Evolutionary conservation across 257 asterid genomes (phyloP).

Genomic region (Ilex asprella): DNA sequence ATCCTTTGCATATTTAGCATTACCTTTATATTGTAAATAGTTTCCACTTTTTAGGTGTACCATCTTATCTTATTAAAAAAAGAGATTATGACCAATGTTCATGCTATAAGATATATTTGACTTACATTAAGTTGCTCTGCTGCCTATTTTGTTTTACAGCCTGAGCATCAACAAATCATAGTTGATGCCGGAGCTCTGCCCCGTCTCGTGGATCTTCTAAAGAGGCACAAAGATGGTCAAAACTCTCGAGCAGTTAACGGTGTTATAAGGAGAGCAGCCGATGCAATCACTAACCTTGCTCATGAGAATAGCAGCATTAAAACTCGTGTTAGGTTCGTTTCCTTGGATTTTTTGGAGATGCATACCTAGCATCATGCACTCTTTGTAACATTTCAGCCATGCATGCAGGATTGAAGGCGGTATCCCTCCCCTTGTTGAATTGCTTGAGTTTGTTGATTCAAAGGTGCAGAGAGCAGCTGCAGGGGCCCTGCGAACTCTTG

Average conservation of each 20-base stretch:
- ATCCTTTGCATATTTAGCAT: no score
- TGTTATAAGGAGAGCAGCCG: constrained; percentile 89
- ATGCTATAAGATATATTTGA: no score
- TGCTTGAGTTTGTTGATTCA: constrained; percentile 83
- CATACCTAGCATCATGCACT: not conserved
- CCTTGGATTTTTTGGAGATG: constrained; percentile 8
- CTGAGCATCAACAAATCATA: constrained; percentile 96
- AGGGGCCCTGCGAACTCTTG: constrained; percentile 94
- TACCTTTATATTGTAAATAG: no score
- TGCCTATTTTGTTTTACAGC: constrained; percentile 39
- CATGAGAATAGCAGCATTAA: constrained; percentile 95
- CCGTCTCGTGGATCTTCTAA: constrained; percentile 77
- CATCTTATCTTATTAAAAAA: no score
- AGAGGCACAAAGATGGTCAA: constrained; percentile 52
- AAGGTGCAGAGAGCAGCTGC: constrained; percentile 99
- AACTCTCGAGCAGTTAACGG: constrained; percentile 80
- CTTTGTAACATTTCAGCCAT: not conserved
- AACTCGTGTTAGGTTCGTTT: constrained; percentile 78
- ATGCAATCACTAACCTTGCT: constrained; percentile 96
- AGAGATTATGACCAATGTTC: no score
- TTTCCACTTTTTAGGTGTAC: no score
- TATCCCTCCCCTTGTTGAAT: constrained; percentile 94
- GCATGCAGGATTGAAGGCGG: constrained; percentile 86
- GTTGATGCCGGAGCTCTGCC: constrained; percentile 97
- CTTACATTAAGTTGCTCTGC: no score